Evolutionary conservation across 768 basidiomycete genomes (phyloP), one percentile per base, ranked within the genome.

Genomic region (Tylopilus felleus): DNA sequence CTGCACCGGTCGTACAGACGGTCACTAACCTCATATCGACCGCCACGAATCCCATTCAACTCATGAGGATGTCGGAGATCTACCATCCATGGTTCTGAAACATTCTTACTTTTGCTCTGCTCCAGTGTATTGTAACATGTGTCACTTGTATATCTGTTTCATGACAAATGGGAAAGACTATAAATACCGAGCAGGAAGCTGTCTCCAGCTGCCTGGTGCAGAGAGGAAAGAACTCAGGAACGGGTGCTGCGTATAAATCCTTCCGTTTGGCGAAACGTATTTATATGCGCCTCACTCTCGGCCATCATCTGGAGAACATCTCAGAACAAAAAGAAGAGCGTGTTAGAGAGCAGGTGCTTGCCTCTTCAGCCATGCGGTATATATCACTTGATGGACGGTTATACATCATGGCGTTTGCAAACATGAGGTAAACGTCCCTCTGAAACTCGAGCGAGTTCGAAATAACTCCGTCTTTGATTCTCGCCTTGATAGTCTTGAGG

Each of bases 321-420:
- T 55, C 10, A 44, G 41, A 40, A 48, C 33, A 53, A 52, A 10
- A 19, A 8, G 21, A 49, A 47, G 47, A 48, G 8, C 41, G 44
- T 49, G n/a, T 47, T n/a, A 16, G 27, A 22, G 31, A 41, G 19
- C 19, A 55, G 31, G 28, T 52, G 40, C 87, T 71, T 65, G 94
- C 93, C 76, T 94, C 91, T 67, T 92, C 85, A 7, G 95, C 91
- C 90, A 95, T 96, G 49, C 77, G 78, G 58, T 86, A 84, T n/a
- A 96, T 86, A 65, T 92, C 90, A 16, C 87, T 89, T 5, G 83
- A 84, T 1, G 91, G 88, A 44, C 86, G 76, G 60, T 98, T 98
- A 69, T 93, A 98, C 89, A 98, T 93, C 84, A 96, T 87, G 5
- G 96, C 91, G 69, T 98, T 98, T 8, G 93, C 90, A 70, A 97